phyloP scores from a whole-genome alignment of 805 yeast species.

The Komagataella populi region DNA sequence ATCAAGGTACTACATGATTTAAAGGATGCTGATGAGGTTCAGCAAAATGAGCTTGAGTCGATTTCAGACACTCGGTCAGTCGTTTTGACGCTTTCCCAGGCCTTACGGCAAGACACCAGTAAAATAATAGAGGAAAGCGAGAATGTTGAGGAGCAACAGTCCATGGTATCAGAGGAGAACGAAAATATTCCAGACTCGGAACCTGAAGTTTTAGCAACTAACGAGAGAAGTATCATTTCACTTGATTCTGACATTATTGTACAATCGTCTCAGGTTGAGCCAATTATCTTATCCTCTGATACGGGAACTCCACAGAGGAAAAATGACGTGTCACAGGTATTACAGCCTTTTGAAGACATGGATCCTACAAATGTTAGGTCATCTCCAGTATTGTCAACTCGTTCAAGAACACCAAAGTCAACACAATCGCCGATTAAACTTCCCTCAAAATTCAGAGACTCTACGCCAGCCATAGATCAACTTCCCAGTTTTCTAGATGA shows the following conservation, averaged over 20 bases:
- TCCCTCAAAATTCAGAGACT: not conserved
- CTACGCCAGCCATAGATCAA: not conserved
- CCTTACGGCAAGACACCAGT: not conserved
- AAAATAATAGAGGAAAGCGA: not conserved
- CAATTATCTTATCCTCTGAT: not conserved
- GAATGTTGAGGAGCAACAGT: not conserved
- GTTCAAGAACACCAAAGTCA: not conserved
- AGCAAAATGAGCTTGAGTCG: slow-evolving; percentile 22
- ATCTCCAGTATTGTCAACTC: not conserved
- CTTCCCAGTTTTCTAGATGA: not conserved
- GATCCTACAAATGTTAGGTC: not conserved
- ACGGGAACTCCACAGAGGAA: not conserved
- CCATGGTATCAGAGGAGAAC: not conserved
- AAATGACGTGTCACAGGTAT: not conserved
- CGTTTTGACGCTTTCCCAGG: not conserved
- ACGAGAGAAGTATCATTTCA: not conserved
- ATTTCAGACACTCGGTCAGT: slow-evolving; percentile 9
- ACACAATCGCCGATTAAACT: not conserved
- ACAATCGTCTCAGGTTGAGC: not conserved
- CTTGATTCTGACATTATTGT: not conserved
- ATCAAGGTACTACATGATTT: slow-evolving; percentile 3
- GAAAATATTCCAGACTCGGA: not conserved
- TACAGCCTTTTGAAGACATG: not conserved
- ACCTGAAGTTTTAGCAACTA: not conserved
- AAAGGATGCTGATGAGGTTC: slow-evolving; percentile 16